Base-by-base conservation (phyloP, 371 early-diverging fungal species). In the Circinella umbellata region DNA sequence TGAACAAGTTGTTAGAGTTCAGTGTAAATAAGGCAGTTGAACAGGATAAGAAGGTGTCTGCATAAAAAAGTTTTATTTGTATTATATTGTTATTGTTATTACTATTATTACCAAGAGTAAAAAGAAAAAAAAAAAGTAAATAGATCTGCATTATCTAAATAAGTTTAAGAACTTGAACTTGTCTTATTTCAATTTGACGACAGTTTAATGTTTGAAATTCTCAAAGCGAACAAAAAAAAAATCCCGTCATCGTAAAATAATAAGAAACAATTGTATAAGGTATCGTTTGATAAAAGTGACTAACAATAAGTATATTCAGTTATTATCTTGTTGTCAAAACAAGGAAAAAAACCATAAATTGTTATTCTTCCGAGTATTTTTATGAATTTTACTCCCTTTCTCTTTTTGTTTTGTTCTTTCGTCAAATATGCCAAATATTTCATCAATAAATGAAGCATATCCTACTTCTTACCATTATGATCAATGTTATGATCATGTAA, bases 1-100 rank as follows among this genome's bases (percentile, higher is more conserved):
- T 94, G 49, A 94, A 94, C 74, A 80, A 79, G 14, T 80, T 94
- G 35, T 78, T 94, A 70, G 89, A 89, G 72, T 78, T 85, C 63
- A 85, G 80, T 47, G 76, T 85, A 15, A 80, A 80, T 20, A 75
- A 69, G 1, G 51, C 75, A 38, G 63, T 82, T 14, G 76, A 78
- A 55, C 81, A 85, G 66, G 81, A 82, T 34, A 85, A 85, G 61
- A 85, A 85, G 66, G 81, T 85, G 55, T 65, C 69, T 6, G 10
- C 70, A 60, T 65, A 57, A 57, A 34, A 39, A 11, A 9, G 6
- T 42, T 9, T 42, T 42, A 51, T 51, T 57, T 57, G 57, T 57
- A 57, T 42, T 42, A 42, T 42, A 42, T 42, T 42, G 11, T 42
- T 42, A 42, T 42, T 42, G 11, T 42, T 42, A 42, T 42, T 42